These are phyloP conservation scores for Collybiopsis confluens DNA, from an alignment of 768 basidiomycete species.

Conservation along the genomic window DNA sequence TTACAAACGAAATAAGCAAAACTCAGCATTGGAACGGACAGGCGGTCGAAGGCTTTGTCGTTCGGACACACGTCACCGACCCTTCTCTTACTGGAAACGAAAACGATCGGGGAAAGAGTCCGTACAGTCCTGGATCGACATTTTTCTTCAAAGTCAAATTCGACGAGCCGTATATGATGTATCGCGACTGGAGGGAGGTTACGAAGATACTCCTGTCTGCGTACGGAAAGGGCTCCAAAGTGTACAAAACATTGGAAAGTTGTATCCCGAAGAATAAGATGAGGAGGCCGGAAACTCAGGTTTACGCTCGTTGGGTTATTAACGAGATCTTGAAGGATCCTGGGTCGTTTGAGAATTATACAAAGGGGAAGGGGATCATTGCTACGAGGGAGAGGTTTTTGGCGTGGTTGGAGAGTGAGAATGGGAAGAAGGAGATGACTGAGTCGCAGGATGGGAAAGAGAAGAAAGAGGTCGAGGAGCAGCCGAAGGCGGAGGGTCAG, in stretches of 20 bases:
- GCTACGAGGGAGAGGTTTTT: slow-evolving; percentile 76
- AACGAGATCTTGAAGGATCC: slow-evolving; percentile 64
- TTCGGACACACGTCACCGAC: slow-evolving; percentile 63
- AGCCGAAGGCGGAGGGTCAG: slow-evolving; percentile 14
- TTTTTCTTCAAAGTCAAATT: slow-evolving; percentile 99
- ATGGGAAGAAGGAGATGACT: slow-evolving; percentile 32
- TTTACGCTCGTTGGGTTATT: slow-evolving; percentile 83
- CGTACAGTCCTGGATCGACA: slow-evolving; percentile 74
- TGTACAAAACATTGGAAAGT: slow-evolving; percentile 14
- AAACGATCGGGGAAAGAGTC: slow-evolving; percentile 25
- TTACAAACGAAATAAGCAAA: slow-evolving; percentile 64
- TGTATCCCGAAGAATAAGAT: slow-evolving; percentile 62
- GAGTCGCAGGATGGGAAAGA: slow-evolving; percentile 20
- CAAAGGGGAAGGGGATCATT: slow-evolving; percentile 81
- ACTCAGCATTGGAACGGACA: slow-evolving; percentile 80
- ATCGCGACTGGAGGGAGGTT: slow-evolving; percentile 94
- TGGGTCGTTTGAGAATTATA: slow-evolving; percentile 55
- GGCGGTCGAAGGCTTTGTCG: slow-evolving; percentile 91
- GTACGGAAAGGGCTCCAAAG: slow-evolving; percentile 19
- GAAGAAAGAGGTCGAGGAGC: slow-evolving; percentile 32
- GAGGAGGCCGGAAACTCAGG: slow-evolving; percentile 68
- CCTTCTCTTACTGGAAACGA: slow-evolving; percentile 29
- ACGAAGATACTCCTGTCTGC: slow-evolving; percentile 68
- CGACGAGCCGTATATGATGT: slow-evolving; percentile 98
- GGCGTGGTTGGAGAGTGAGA: slow-evolving; percentile 52